Evolutionary conservation across 1,284 basidiomycete genomes (phyloP).

Genomic region (Inonotus hispidus): DNA sequence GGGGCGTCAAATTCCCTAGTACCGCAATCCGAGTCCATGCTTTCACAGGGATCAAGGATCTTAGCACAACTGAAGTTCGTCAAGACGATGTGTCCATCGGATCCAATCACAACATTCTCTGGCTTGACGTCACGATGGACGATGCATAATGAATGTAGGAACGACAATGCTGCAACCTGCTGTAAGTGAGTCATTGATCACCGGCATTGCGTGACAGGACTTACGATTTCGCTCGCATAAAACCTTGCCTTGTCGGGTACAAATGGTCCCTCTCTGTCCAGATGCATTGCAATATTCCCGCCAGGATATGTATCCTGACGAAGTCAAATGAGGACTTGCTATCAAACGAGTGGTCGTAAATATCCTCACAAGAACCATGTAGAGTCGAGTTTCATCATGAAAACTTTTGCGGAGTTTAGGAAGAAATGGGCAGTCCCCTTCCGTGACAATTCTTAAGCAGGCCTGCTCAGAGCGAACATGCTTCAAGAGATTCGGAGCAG

Average conservation of each 20-base stretch:
- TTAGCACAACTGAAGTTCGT: slow-evolving; percentile 58
- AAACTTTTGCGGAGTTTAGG: slow-evolving; percentile 60
- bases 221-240: slow-evolving; percentile 63
- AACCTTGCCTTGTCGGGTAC: slow-evolving; percentile 53
- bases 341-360: neutral
- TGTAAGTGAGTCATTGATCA: neutral
- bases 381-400: slow-evolving; percentile 57
- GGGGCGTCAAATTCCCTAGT: slow-evolving; percentile 63
- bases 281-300: slow-evolving; percentile 55
- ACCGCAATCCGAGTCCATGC: slow-evolving; percentile 19
- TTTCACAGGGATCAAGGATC: slow-evolving; percentile 24
- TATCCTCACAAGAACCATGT: slow-evolving; percentile 44
- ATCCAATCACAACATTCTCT: slow-evolving; percentile 59
- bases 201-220: neutral
- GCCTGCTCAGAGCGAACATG: slow-evolving; percentile 53
- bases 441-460: slow-evolving; percentile 52
- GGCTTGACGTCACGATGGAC: slow-evolving; percentile 51
- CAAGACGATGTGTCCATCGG: slow-evolving; percentile 61
- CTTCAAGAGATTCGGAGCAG: slow-evolving; percentile 45
- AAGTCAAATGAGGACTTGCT: too few species aligned
- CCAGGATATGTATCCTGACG: slow-evolving; percentile 47
- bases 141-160: slow-evolving; percentile 48
- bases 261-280: slow-evolving; percentile 52
- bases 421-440: slow-evolving; percentile 52
- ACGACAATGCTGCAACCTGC: slow-evolving; percentile 52